These are phyloP conservation scores for Oryza meridionalis DNA, from an alignment of 176 grass and related monocot species.

Conservation along the genomic window DNA sequence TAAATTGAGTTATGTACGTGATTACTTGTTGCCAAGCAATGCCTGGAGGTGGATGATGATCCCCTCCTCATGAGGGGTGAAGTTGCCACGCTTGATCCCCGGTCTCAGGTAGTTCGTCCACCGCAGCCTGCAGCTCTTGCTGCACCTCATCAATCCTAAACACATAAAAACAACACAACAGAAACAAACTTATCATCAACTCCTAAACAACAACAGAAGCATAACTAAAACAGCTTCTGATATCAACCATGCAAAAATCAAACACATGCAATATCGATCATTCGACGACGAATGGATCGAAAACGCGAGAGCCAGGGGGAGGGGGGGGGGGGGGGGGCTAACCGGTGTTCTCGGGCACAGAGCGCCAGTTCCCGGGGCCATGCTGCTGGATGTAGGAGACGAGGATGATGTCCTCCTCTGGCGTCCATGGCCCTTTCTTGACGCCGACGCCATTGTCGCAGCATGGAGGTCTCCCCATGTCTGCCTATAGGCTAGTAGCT, in stretches of 20 bases:
- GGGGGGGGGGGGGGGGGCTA: not conserved
- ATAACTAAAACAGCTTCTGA: not conserved
- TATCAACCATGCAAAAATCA: not conserved
- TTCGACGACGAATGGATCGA: too few relatives aligned
- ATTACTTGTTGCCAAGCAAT: constrained; percentile 63
- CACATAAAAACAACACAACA: not conserved
- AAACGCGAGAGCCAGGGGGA: too few relatives aligned
- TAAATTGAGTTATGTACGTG: not conserved
- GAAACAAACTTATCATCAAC: constrained; percentile 30
- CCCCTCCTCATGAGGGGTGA: constrained; percentile 61
- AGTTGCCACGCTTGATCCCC: constrained; percentile 55
- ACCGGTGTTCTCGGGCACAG: constrained; percentile 59
- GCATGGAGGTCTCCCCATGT: constrained; percentile 61
- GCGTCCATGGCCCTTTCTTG: constrained; percentile 66
- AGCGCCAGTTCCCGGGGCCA: constrained; percentile 60
- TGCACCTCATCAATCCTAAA: constrained; percentile 66
- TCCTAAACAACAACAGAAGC: constrained; percentile 15
- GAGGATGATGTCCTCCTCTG: constrained; percentile 63
- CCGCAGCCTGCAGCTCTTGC: constrained; percentile 62
- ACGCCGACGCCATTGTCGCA: constrained; percentile 49
- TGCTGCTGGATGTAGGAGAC: constrained; percentile 73
- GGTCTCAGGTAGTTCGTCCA: constrained; percentile 64
- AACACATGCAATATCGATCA: not conserved
- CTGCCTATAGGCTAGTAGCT: not conserved
- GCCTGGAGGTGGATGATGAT: constrained; percentile 68